phyloP scores from a whole-genome alignment of 768 basidiomycete species.

The Panellus pusillus region DNA sequence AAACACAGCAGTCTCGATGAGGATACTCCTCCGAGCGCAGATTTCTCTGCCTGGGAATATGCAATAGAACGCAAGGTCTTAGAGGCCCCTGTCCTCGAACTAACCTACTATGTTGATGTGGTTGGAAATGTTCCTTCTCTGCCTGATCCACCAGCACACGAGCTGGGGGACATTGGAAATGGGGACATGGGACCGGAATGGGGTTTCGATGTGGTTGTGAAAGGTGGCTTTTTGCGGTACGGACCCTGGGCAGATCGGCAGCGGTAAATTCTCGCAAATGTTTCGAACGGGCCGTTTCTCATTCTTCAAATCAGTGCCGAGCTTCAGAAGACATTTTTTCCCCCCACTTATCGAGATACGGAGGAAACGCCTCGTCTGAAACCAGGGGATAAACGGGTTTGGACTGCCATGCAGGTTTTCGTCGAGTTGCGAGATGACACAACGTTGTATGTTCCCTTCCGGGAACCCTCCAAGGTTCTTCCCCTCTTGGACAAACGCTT shows the following conservation, averaged over 20 bases:
- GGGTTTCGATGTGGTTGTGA: slow-evolving; percentile 85
- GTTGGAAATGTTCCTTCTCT: slow-evolving; percentile 69
- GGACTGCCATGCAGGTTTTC: slow-evolving; percentile 80
- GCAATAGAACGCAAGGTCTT: slow-evolving; percentile 84
- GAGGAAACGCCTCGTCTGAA: slow-evolving; percentile 57
- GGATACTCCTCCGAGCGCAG: slow-evolving; percentile 53
- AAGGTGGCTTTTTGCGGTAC: slow-evolving; percentile 75
- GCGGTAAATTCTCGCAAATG: slow-evolving; percentile 43
- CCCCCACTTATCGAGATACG: slow-evolving; percentile 68
- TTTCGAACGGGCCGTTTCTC: not conserved
- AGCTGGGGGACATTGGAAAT: slow-evolving; percentile 76
- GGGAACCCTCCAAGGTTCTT: slow-evolving; percentile 83
- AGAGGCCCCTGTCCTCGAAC: slow-evolving; percentile 72
- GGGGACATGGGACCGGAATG: slow-evolving; percentile 89
- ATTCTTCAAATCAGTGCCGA: slow-evolving; percentile 49
- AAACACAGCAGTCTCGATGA: slow-evolving; percentile 45
- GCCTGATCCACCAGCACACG: slow-evolving; percentile 32
- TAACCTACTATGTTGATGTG: slow-evolving; percentile 86
- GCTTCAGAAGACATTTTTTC: slow-evolving; percentile 83
- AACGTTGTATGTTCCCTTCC: slow-evolving; percentile 81
- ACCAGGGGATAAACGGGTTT: slow-evolving; percentile 79
- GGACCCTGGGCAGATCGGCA: slow-evolving; percentile 98
- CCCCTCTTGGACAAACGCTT: not conserved
- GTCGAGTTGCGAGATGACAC: slow-evolving; percentile 79
- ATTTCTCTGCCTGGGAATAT: slow-evolving; percentile 71